Evolutionary conservation across 371 early-diverging fungal species (phyloP), one percentile per base, ranked within the genome.

Genomic region (Apophysomyces ossiformis): DNA sequence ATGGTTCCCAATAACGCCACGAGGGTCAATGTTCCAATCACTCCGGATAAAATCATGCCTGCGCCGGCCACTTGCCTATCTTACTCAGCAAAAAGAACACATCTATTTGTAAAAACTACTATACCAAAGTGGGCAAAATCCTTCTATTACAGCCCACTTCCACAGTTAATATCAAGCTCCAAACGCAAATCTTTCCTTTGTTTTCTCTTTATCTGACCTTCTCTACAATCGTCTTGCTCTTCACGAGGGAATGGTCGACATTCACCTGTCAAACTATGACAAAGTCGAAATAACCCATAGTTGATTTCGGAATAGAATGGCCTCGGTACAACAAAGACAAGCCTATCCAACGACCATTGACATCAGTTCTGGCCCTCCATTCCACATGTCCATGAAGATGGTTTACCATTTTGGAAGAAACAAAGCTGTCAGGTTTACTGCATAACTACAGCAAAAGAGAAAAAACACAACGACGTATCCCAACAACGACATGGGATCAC

Each of bases 231-330:
- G 46, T 38, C 41, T 16, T 66, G 39, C 12, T 63, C 59, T 61
- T n/a, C 58, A 54, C 68, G 58, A 60, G 76, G 76, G 66, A 72
- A 72, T 37, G 76, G 54, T 70, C 62, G 58, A 67, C 76, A 76
- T 47, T 72, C 70, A 32, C 70, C 70, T n/a, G 73, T 69, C 45
- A 57, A 43, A 68, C 72, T 65, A 44, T 41, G 43, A 37, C 32
- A 45, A 32, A 26, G 45, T 50, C 54, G 16, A 50, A 70, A 74
- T 21, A 74, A 36, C 0, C 71, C 74, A 57, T 69, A 72, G 35
- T 57, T 66, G 35, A 69, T 72, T 64, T 72, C 69, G 43, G 71
- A 70, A 63, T 71, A 74, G 50, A 63, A 62, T 38, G 71, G 74
- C 37, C 61, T 63, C 45, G 67, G 74, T 11, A 65, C 62, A 21